These are phyloP conservation scores for Coemansia asiatica DNA, from an alignment of 192 early-diverging fungal genomes.

Conservation along the genomic window DNA sequence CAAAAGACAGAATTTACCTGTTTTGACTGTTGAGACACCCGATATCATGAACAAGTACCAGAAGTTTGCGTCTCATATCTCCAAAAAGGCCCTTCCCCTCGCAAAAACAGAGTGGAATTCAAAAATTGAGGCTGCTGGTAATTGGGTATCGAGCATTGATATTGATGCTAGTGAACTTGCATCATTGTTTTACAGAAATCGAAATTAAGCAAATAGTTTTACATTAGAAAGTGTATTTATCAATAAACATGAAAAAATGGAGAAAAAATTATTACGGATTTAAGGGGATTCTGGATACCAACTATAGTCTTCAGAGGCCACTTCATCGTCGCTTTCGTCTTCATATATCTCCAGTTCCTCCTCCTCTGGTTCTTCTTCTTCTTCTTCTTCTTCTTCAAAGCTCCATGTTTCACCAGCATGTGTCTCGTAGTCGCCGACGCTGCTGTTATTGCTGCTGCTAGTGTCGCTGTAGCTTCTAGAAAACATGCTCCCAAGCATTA, in stretches of 20 bases:
- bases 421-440: constrained; percentile 2
- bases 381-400: not conserved
- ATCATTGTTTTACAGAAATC: constrained; percentile 10
- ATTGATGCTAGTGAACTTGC: constrained; percentile 18
- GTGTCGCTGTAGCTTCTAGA: constrained; percentile 3
- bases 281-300: not conserved
- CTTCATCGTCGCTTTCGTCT: not conserved
- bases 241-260: not conserved
- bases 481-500: constrained; percentile 18
- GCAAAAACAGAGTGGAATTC: constrained; percentile 49
- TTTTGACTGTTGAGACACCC: constrained; percentile 23
- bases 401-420: too few species aligned
- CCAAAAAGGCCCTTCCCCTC: constrained; percentile 34
- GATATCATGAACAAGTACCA: constrained; percentile 29
- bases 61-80: constrained; percentile 27
- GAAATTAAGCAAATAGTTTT: not conserved
- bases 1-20: constrained; percentile 12
- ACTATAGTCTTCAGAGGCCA: not conserved
- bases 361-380: too few species aligned
- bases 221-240: not conserved
- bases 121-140: constrained; percentile 14
- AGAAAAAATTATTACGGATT: not conserved
- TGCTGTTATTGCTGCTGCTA: not conserved
- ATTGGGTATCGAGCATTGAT: constrained; percentile 16
- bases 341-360: not conserved